Evolutionary conservation across 768 basidiomycete species (phyloP), one percentile per base, ranked within the genome.

Genomic region (Postia placenta): DNA sequence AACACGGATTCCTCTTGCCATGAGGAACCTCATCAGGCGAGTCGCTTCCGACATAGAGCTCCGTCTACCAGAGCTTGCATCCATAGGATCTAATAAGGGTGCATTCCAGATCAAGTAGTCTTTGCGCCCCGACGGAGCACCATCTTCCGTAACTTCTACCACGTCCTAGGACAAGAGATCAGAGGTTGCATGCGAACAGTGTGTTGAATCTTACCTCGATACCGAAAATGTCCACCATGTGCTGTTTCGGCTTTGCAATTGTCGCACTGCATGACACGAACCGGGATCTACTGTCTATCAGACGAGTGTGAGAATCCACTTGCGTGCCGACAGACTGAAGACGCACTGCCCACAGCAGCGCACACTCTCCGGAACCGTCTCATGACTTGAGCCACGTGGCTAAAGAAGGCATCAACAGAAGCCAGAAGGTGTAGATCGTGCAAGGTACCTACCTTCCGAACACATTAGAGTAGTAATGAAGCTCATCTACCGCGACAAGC

Each of bases 201-300:
- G 42, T 15, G 24, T 5, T 22, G 15, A 35, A 19, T 37, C 63
- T 45, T 11, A 72, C 66, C 26, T 78, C 69, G 4, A 92, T 66
- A 19, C 85, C 85, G 56, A 90, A 87, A 38, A 95, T 75, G 28
- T 73, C 76, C 50, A 70, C 71, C 89, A 94, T 92, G 56, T 92
- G 87, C 47, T 75, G 66, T 30, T 67, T 65, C 5, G 92, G 89
- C 52, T 89, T 85, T 4, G 81, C 71, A 38, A 95, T 84, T 0
- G 92, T 95, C 28, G 92, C 92, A 52, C 87, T 92, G 60, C 92
- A 94, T 11, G 90, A 92, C 5, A 94, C 78, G 59, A 89, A 92
- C 15, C 69, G 75, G 2, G 75, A 60, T 0, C 67, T 68, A 42
- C 66, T 64, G 58, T 90, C 88, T 87, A 48, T 24, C n/a, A 20